Base-by-base conservation (phyloP, 2,329 filamentous ascomycete species). In the Fusarium citri region DNA sequence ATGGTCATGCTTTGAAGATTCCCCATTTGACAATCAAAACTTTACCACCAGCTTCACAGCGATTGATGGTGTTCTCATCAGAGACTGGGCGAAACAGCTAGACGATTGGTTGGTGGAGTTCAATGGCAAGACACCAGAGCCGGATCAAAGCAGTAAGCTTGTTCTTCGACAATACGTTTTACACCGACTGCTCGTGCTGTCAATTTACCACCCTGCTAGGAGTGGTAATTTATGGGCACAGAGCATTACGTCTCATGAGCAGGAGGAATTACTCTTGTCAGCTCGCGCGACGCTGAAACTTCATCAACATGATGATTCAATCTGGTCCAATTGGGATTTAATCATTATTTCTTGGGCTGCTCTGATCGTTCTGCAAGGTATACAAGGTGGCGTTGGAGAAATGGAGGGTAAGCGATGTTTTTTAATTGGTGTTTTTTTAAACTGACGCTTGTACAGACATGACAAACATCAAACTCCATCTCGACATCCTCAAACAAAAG, bases 311-410 rank as follows among this genome's bases (percentile, higher is more conserved):
- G 59, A 64, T 18, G 50, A 64, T 18, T 64, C 49, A 1, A 64
- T 64, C 0, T 64, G 61, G 61, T 62, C 59, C 0, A 64, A 64
- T 7, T 64, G 60, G 60, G 60, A 64, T 11, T 25, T 64, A 11
- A 64, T 64, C 7, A 64, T 64, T 22, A 64, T 64, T 12, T 63
- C 58, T 0, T 64, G 60, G 60, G 60, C 60, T 8, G 60, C 60
- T 4, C 22, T 64, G 11, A 64, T 64, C 0, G 60, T 64, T 4
- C 8, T 64, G 4, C 60, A 64, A 20, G 60, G 60, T 0, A 26
- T 64, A 26, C 60, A 64, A 40, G 60, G 60, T 3, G 60, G 59
- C 7, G 49, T 31, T 3, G 60, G 60, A 6, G 60, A 64, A 25
- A n/a, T 64, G 8, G 60, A 64, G 12, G 60, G 60, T 57, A 31